These are phyloP conservation scores for Allium sativum DNA, from an alignment of 106 monocot species.

Conservation along the genomic window DNA sequence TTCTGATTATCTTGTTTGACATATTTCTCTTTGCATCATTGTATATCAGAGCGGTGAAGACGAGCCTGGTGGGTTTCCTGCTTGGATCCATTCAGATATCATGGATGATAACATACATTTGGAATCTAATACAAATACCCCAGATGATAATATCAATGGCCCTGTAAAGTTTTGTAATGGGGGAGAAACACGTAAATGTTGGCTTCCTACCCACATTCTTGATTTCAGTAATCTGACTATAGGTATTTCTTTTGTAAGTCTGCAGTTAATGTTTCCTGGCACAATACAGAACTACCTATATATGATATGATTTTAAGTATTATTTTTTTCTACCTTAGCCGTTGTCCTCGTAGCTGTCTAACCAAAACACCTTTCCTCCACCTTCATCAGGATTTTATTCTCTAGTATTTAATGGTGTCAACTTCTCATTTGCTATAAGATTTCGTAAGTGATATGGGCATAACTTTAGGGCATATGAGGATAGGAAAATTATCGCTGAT, in stretches of 20 bases:
- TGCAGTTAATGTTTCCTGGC: too few relatives aligned
- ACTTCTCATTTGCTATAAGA: too few relatives aligned
- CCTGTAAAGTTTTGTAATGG: slow-evolving; percentile 10
- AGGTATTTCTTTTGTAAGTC: slow-evolving; percentile 25
- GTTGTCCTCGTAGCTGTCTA: too few relatives aligned
- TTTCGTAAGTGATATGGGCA: too few relatives aligned
- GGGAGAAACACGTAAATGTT: slow-evolving; percentile 14
- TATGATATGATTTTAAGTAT: too few relatives aligned
- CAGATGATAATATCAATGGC: slow-evolving; percentile 4
- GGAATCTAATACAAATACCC: slow-evolving; percentile 19
- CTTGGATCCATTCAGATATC: slow-evolving; percentile 92
- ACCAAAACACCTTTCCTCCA: too few relatives aligned
- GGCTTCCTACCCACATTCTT: slow-evolving; percentile 64
- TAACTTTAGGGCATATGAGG: too few relatives aligned
- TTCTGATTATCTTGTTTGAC: not conserved
- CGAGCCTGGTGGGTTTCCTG: slow-evolving; percentile 25
- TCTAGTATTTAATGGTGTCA: too few relatives aligned
- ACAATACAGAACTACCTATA: too few relatives aligned
- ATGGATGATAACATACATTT: slow-evolving; percentile 96
- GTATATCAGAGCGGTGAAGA: slow-evolving; percentile 37
- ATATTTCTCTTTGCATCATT: slow-evolving; percentile 1
- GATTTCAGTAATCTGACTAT: slow-evolving; percentile 75
- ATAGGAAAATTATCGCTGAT: too few relatives aligned
- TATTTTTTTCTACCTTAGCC: too few relatives aligned
- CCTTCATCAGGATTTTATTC: too few relatives aligned